These are phyloP conservation scores for Citrus australasica DNA, from an alignment of 345 rosid species.

Conservation along the genomic window DNA sequence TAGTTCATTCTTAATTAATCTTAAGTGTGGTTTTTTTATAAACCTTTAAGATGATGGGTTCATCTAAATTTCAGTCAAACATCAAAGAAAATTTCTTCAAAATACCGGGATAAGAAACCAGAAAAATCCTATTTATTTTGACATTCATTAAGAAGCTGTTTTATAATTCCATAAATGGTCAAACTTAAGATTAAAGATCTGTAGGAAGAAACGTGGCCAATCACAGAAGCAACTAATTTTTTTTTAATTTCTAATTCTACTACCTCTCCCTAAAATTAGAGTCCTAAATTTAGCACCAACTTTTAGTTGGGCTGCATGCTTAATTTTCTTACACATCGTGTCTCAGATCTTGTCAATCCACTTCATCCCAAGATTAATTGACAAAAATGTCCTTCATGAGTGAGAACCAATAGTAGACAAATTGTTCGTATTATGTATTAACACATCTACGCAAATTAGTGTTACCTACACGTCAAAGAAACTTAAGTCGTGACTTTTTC, in stretches of 20 bases:
- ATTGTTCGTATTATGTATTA: not conserved
- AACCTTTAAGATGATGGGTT: not conserved
- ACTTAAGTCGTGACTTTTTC: not conserved
- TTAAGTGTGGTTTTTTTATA: not conserved
- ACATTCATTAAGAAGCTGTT: not conserved
- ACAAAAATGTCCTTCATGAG: not conserved
- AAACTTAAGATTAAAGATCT: not conserved
- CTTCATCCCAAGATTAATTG: not conserved
- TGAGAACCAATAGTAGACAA: not conserved
- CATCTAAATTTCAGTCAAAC: not conserved
- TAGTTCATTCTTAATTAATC: not conserved
- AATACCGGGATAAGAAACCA: not conserved
- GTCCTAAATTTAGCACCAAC: too few relatives aligned
- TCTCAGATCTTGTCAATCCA: not conserved
- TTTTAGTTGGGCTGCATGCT: not conserved
- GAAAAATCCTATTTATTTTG: not conserved
- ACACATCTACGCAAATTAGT: not conserved
- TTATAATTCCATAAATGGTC: not conserved
- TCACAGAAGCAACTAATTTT: not conserved
- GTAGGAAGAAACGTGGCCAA: not conserved
- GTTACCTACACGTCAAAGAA: not conserved
- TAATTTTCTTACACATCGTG: not conserved
- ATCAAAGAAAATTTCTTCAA: not conserved
- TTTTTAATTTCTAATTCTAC: rapidly evolving
- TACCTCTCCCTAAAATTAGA: too few relatives aligned